phyloP scores from a whole-genome alignment of 257 asterid species.

The Rehmannia glutinosa region DNA sequence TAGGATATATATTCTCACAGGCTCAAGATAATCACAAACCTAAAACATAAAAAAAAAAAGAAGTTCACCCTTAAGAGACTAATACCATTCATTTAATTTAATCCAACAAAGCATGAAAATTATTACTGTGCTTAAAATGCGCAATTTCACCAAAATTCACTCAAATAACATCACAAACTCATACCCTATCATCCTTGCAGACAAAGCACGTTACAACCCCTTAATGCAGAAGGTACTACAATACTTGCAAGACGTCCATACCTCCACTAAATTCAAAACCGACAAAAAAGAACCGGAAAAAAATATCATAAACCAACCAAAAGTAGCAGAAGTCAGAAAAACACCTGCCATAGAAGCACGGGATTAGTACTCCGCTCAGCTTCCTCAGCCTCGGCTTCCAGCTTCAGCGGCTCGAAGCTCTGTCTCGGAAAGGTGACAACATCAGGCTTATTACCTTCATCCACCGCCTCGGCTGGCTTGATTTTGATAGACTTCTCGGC shows the following conservation, averaged over 20 bases:
- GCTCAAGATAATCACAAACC: neutral
- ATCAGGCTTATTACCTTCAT: slow-evolving; percentile 17
- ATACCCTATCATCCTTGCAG: too few species aligned
- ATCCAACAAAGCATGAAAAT: neutral
- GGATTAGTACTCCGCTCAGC: slow-evolving; percentile 50
- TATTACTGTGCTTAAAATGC: neutral
- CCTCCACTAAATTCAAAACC: neutral
- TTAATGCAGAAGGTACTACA: slow-evolving; percentile 12
- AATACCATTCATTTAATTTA: neutral
- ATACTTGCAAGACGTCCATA: neutral
- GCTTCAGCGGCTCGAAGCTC: slow-evolving; percentile 38
- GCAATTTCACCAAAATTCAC: too few species aligned
- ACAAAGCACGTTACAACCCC: neutral
- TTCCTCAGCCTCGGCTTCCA: slow-evolving; percentile 49
- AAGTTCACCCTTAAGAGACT: neutral
- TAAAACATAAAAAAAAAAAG: neutral
- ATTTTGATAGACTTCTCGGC: slow-evolving; percentile 16
- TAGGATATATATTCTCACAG: neutral
- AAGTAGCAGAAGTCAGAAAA: neutral
- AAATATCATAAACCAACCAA: neutral
- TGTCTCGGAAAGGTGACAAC: slow-evolving; percentile 43
- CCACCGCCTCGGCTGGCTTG: slow-evolving; percentile 10
- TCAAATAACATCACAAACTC: too few species aligned
- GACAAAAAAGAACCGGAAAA: neutral
- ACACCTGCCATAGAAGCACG: slow-evolving; percentile 67